phyloP scores from a whole-genome alignment of 257 asterid genomes.

The Vinca minor region DNA sequence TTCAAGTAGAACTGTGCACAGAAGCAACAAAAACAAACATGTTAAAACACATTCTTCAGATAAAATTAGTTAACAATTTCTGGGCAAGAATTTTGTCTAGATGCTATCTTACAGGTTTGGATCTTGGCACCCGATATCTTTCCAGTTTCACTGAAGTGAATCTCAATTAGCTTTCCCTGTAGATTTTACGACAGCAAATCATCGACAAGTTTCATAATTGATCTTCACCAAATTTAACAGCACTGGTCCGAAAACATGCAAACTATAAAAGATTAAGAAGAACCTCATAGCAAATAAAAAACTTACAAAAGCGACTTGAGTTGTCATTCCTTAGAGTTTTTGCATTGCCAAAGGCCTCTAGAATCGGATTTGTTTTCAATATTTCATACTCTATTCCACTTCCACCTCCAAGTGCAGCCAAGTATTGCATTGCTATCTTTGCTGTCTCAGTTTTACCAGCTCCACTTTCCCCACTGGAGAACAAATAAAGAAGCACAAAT shows the following conservation, averaged over 20 bases:
- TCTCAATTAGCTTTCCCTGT: constrained; percentile 98
- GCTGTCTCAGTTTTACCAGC: constrained; percentile 99
- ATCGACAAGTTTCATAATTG: constrained; percentile 6
- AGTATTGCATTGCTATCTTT: constrained; percentile 97
- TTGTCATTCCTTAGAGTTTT: constrained; percentile 92
- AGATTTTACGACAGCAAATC: background rate
- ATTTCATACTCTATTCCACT: constrained; percentile 97
- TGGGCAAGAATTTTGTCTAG: constrained; percentile 19
- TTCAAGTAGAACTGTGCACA: constrained; percentile 76
- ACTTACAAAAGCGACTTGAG: constrained; percentile 99
- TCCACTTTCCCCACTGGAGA: constrained; percentile 96
- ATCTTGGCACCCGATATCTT: constrained; percentile 94
- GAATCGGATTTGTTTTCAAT: constrained; percentile 90
- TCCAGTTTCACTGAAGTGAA: constrained; percentile 98
- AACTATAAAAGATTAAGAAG: background rate
- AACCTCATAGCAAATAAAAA: constrained; percentile 8
- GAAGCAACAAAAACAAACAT: constrained; percentile 27
- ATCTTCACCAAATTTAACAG: background rate
- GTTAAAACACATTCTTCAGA: constrained; percentile 23
- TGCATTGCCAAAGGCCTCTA: constrained; percentile 99
- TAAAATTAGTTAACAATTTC: constrained; percentile 9
- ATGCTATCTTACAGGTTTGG: constrained; percentile 75
- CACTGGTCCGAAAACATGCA: background rate
- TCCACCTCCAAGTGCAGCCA: constrained; percentile 98
- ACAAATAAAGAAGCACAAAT: constrained; percentile 19